Evolutionary conservation across 192 early-diverging fungal species (phyloP).

Genomic region (Tieghemiomyces parasiticus): DNA sequence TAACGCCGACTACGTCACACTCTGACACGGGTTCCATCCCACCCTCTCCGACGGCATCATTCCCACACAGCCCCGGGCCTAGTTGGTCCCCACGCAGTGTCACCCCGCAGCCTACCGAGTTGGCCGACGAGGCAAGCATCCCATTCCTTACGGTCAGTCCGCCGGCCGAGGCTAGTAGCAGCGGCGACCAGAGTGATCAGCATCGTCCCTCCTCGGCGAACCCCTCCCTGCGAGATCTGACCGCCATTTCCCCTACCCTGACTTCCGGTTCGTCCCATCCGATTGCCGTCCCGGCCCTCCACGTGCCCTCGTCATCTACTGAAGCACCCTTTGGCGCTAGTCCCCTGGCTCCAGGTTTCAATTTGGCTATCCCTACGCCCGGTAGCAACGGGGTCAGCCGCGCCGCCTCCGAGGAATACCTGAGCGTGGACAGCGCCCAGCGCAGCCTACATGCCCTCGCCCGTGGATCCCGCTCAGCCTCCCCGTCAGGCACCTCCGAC

Average conservation of each 20-base stretch:
- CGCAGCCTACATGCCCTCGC: too few species aligned
- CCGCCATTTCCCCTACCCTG: neutral
- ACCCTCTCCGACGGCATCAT: conserved; percentile 13
- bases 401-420: neutral
- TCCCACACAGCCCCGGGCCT: conserved; percentile 17
- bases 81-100: neutral
- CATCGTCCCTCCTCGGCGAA: too few species aligned
- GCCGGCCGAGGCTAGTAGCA: too few species aligned
- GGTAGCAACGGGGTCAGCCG: neutral
- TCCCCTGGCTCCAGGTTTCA: neutral
- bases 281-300: neutral
- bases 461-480: too few species aligned
- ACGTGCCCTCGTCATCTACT: neutral
- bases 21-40: neutral
- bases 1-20: neutral
- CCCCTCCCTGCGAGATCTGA: neutral
- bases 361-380: neutral
- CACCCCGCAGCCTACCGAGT: neutral
- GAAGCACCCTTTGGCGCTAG: neutral
- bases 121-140: neutral
- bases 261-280: neutral
- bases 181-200: too few species aligned
- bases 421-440: neutral
- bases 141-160: neutral
- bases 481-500: neutral